These are phyloP conservation scores for Fusarium falciforme DNA, from an alignment of 2,329 filamentous ascomycete genomes.

Conservation along the genomic window DNA sequence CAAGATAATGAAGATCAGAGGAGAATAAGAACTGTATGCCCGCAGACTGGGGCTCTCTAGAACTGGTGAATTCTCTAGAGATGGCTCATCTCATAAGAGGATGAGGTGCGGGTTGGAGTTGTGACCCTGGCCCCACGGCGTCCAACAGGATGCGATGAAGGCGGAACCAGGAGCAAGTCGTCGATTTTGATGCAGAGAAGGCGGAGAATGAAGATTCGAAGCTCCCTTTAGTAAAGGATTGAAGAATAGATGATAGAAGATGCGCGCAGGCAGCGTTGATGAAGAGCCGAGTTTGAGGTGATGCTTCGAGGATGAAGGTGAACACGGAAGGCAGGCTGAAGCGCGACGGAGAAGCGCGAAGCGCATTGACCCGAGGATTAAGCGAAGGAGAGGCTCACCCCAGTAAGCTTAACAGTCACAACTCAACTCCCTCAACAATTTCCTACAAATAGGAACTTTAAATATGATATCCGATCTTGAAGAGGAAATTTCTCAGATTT, in stretches of 20 bases:
- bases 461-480: not conserved
- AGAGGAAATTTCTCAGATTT: not conserved
- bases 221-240: not conserved
- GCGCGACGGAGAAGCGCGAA: not conserved
- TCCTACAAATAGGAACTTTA: not conserved
- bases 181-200: not conserved
- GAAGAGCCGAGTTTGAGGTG: not conserved
- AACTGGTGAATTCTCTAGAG: slow-evolving; percentile 1
- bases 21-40: not conserved
- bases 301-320: not conserved
- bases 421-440: not conserved
- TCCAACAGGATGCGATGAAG: not conserved
- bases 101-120: not conserved
- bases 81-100: slow-evolving; percentile 17
- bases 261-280: not conserved
- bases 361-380: not conserved
- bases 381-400: not conserved
- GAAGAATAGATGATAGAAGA: not conserved
- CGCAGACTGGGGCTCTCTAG: not conserved
- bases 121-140: slow-evolving; percentile 6
- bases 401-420: not conserved
- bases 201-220: not conserved
- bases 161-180: not conserved
- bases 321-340: not conserved
- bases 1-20: not conserved